Base-by-base conservation (phyloP, 2,329 filamentous ascomycete genomes). In the Fusarium sp. region DNA sequence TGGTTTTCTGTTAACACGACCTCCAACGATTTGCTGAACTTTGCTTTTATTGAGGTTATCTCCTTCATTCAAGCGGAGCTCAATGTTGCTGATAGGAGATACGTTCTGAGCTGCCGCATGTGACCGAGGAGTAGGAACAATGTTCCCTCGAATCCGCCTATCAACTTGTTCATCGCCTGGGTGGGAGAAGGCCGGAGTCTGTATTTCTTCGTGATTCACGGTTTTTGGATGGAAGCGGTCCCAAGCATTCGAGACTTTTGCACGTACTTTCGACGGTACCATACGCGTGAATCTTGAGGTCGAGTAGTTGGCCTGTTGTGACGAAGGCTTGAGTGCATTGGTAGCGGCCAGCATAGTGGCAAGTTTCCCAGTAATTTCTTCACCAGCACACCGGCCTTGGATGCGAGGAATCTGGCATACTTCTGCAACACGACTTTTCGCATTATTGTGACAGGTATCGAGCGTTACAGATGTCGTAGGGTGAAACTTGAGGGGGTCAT, bases 291-390 rank as follows among this genome's bases (percentile, higher is more conserved):
- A 65, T 50, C 78, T 80, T 22, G 77, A 75, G 31, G 62, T 48
- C 7, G 70, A 58, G 7, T 58, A 72, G 28, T 61, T 57, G 31
- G 54, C 41, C 10, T 58, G 51, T 6, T 64, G 60, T n/a, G 71
- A 61, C 8, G 65, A 70, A 31, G 81, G 78, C 61, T 83, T 84
- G 11, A 83, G 70, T 18, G 77, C 75, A 38, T 81, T 65, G 5
- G 78, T 82, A 11, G 81, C 80, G 16, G 82, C 79, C 30, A 84
- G 70, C 82, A 84, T 84, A 18, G 78, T 79, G 9, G 61, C 59
- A 16, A 82, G 69, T 63, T 84, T 83, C n/a, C 78, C 62, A 31
- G 78, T 78, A 35, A 83, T 78, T 31, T 79, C 75, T 7, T 79
- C 74, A 20, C 65, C 67, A 15, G 51, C 42, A 48, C 45, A 56